Evolutionary conservation across 2,329 filamentous ascomycete genomes (phyloP).

Genomic region (Cadophora sp.): DNA sequence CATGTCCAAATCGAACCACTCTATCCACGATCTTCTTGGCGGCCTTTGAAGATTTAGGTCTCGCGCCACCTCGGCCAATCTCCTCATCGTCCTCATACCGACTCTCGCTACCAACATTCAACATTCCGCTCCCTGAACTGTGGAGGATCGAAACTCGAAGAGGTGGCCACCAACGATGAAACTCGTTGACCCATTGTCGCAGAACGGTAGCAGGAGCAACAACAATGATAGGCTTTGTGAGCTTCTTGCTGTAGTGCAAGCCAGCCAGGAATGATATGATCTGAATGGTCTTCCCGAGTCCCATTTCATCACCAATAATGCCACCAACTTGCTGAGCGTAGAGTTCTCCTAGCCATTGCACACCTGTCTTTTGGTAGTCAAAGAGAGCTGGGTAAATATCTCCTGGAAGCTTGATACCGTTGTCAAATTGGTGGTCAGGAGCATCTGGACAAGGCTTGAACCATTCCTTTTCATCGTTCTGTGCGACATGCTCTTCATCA

Average conservation of each 20-base stretch:
- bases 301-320: conserved; percentile 98
- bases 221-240: conserved; percentile 85
- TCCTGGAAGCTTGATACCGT: conserved; percentile 79
- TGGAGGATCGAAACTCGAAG: conserved; percentile 93
- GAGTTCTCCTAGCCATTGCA: conserved; percentile 94
- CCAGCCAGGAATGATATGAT: conserved; percentile 74
- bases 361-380: conserved; percentile 95
- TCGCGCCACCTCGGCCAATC: conserved; percentile 48
- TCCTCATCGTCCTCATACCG: conserved; percentile 60
- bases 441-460: conserved; percentile 85
- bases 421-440: conserved; percentile 76
- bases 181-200: conserved; percentile 98
- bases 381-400: conserved; percentile 94
- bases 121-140: conserved; percentile 94
- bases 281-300: conserved; percentile 92
- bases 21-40: conserved; percentile 83
- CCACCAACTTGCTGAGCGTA: conserved; percentile 90
- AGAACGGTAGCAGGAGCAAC: conserved; percentile 95
- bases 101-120: conserved; percentile 76
- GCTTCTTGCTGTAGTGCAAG: conserved; percentile 87
- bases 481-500: conserved; percentile 52
- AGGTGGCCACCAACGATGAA: conserved; percentile 99
- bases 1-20: conserved; percentile 84
- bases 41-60: conserved; percentile 65
- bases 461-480: conserved; percentile 69